Evolutionary conservation across 495 filamentous ascomycete species (phyloP), one percentile per base, ranked within the genome.

Genomic region (Cladorrhinum samala): DNA sequence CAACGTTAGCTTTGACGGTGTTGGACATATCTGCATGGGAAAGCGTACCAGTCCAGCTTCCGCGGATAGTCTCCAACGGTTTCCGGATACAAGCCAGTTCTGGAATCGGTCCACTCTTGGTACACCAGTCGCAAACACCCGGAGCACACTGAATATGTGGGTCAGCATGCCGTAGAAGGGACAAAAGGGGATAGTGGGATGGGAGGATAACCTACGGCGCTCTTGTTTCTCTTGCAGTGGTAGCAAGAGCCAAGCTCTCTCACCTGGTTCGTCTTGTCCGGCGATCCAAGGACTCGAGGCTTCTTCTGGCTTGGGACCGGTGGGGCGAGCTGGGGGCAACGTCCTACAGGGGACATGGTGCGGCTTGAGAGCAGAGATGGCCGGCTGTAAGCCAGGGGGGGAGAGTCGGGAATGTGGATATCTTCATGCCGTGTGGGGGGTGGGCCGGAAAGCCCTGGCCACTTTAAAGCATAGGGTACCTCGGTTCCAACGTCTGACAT

Each of bases 221-320:
- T 30, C 38, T 49, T 59, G 20, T 41, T 43, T 37, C 60, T 60
- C 41, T 20, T 52, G 41, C 63, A 66, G 18, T 38, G 52, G 20
- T 39, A 49, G 19, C 63, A 66, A 1, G 63, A 52, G 2, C 49
- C 37, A 1, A 30, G 23, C 2, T 59, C 38, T 33, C 63, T 57
- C 11, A 66, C 60, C 27, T 49, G n/a, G 40, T 47, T 56, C 13
- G 63, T 66, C 42, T 63, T 40, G 19, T 63, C 53, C 3, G 46
- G 40, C 9, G 42, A 18, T 11, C 47, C 49, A 23, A 66, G 37
- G 6, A 21, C 47, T 9, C 63, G 57, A 2, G 41, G 38, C 47
- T 16, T 53, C 55, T 57, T 55, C 19, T 49, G 54, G 45, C 39
- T 42, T 8, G 11, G 33, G n/a, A 41, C 18, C 27, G 13, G 42